phyloP scores from a whole-genome alignment of 2,329 filamentous ascomycete genomes.

The Ampelomyces quisqualis region DNA sequence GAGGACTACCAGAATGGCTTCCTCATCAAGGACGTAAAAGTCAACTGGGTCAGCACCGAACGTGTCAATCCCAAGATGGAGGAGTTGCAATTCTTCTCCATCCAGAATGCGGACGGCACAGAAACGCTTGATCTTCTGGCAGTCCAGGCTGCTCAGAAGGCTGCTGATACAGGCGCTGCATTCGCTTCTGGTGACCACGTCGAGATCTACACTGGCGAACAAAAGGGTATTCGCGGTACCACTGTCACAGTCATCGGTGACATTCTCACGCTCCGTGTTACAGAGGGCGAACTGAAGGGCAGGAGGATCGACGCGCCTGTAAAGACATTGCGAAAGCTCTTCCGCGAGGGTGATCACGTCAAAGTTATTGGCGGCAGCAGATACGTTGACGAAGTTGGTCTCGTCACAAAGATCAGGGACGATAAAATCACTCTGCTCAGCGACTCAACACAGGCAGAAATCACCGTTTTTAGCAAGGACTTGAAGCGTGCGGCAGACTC shows the following conservation, averaged over 20 bases:
- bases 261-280: constrained; percentile 85
- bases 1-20: constrained; percentile 94
- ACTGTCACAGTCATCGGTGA: constrained; percentile 85
- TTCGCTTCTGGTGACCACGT: constrained; percentile 95
- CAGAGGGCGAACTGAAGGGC: constrained; percentile 76
- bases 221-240: constrained; percentile 84
- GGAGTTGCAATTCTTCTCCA: constrained; percentile 92
- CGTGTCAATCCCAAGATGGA: constrained; percentile 92
- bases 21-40: constrained; percentile 88
- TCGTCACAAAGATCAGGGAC: constrained; percentile 90
- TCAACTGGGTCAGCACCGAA: constrained; percentile 79
- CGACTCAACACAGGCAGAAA: constrained; percentile 88
- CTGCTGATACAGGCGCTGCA: constrained; percentile 74
- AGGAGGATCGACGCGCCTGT: constrained; percentile 90
- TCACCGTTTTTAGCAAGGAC: constrained; percentile 98
- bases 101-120: constrained; percentile 84
- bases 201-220: constrained; percentile 93
- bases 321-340: constrained; percentile 88
- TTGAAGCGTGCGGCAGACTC: constrained; percentile 90
- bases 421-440: constrained; percentile 91
- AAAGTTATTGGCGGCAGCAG: constrained; percentile 97
- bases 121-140: constrained; percentile 92
- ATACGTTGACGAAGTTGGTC: constrained; percentile 92
- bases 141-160: constrained; percentile 84
- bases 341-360: constrained; percentile 92